A percentile compares a stretch with the other conserved stretches of the same genome.
Evolutionary conservation across 2,329 filamentous ascomycete species (phyloP).

Genomic region (Periconia macrospinosa): DNA sequence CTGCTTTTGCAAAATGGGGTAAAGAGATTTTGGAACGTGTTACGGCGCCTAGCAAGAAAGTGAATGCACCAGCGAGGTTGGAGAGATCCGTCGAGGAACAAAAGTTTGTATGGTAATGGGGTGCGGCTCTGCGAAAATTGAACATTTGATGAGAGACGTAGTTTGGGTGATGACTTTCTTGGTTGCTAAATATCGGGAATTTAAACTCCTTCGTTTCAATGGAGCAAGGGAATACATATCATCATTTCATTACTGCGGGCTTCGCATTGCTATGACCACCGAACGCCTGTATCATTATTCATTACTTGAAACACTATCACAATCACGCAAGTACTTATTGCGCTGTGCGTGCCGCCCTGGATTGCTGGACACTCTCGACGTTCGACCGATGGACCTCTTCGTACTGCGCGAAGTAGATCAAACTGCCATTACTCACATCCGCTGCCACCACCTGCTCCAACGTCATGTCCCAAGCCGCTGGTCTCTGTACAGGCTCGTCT

Average conservation of each 20-base stretch:
- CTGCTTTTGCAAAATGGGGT: background rate
- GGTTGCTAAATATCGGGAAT: background rate
- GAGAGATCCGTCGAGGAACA: no score
- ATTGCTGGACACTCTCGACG: constrained; percentile 7
- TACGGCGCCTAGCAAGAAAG: background rate
- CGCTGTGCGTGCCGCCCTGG: background rate
- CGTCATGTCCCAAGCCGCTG: constrained; percentile 7
- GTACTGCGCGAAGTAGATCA: constrained; percentile 10
- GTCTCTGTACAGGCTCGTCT: constrained; percentile 6
- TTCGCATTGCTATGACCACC: background rate
- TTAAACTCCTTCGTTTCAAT: background rate
- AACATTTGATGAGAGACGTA: no score
- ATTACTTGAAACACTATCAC: background rate
- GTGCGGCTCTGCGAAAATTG: no score
- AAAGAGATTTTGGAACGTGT: constrained; percentile 1
- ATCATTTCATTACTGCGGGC: background rate
- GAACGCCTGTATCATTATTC: background rate
- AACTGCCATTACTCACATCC: constrained; percentile 6
- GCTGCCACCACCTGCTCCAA: constrained; percentile 8
- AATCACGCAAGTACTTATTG: background rate
- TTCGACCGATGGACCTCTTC: constrained; percentile 13
- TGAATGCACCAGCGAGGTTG: background rate
- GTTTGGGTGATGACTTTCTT: no score
- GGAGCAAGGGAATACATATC: background rate
- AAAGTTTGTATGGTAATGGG: no score